These are phyloP conservation scores for Orbilia ellipsospora DNA, from an alignment of 2,329 filamentous ascomycete species.

Conservation along the genomic window DNA sequence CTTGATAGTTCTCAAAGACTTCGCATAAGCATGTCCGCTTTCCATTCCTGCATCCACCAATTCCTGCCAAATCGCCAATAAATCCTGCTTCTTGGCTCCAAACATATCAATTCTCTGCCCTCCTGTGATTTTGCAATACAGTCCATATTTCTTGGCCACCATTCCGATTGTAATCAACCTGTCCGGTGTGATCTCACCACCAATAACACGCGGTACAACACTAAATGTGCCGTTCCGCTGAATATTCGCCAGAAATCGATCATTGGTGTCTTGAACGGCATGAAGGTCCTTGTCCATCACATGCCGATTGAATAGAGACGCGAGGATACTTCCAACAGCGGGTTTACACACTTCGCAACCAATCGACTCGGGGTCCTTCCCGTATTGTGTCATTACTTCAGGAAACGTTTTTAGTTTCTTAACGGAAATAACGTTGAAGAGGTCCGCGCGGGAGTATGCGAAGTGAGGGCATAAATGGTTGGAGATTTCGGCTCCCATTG, in stretches of 20 bases:
- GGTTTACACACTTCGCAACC: constrained; percentile 92
- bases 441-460: constrained; percentile 81
- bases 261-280: constrained; percentile 90
- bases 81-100: constrained; percentile 86
- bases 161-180: constrained; percentile 84
- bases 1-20: constrained; percentile 87
- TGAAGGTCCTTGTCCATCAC: constrained; percentile 77
- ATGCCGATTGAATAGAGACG: constrained; percentile 84
- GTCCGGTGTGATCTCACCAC: constrained; percentile 87
- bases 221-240: constrained; percentile 92
- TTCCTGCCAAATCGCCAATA: constrained; percentile 82
- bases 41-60: constrained; percentile 88
- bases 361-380: constrained; percentile 76
- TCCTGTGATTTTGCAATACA: constrained; percentile 93
- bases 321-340: constrained; percentile 80
- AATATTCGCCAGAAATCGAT: constrained; percentile 87
- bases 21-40: constrained; percentile 89
- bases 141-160: constrained; percentile 82
- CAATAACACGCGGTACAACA: constrained; percentile 83
- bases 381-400: constrained; percentile 81
- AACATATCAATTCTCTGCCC: constrained; percentile 95
- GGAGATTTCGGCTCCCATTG: constrained; percentile 86
- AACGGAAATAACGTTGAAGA: constrained; percentile 89
- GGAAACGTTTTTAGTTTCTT: constrained; percentile 78
- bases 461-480: constrained; percentile 90